Evolutionary conservation across 2,329 filamentous ascomycete species (phyloP), one percentile per base, ranked within the genome.

Genomic region (Venturia pyrina): DNA sequence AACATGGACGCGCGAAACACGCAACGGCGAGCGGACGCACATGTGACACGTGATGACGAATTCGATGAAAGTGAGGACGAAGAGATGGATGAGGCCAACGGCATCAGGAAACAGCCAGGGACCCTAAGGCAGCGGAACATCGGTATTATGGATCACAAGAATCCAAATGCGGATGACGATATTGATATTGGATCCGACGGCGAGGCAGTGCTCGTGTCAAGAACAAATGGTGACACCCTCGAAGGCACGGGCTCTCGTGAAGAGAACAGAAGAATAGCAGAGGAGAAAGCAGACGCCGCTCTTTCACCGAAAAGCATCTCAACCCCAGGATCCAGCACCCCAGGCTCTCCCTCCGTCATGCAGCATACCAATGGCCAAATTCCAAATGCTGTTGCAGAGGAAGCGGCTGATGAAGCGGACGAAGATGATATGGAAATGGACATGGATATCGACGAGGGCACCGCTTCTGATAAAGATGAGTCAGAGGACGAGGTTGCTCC

Each of bases 51-150:
- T 66, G 86, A 90, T 8, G 90, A 89, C 70, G 93, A 97, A 73
- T 85, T 93, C 56, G 75, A 77, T n/a, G 90, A 95, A 56, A 96
- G 90, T 69, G 92, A 96, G 68, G 91, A 96, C 67, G 93, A 98
- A 71, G 91, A 96, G 13, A 85, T 91, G 76, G 85, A 85, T 53
- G 81, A 81, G 53, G 83, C 84, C 46, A 91, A 95, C 70, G 93
- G 92, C 19, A 83, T 92, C 50, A 87, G 84, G 63, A 76, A 77
- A 60, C 84, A 86, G 70, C 79, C 80, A 0, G 78, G 78, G 46
- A 72, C 71, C 21, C 73, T 77, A 63, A 80, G 80, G 69, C 75
- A 82, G 68, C 78, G 83, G 62, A 85, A 87, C 67, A 65, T 66
- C 24, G 60, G 62, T 41, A 86, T 88, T 66, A 83, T 83, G 75